These are phyloP conservation scores for Ilyonectria destructans DNA, from an alignment of 2,329 filamentous ascomycete genomes.

Conservation along the genomic window DNA sequence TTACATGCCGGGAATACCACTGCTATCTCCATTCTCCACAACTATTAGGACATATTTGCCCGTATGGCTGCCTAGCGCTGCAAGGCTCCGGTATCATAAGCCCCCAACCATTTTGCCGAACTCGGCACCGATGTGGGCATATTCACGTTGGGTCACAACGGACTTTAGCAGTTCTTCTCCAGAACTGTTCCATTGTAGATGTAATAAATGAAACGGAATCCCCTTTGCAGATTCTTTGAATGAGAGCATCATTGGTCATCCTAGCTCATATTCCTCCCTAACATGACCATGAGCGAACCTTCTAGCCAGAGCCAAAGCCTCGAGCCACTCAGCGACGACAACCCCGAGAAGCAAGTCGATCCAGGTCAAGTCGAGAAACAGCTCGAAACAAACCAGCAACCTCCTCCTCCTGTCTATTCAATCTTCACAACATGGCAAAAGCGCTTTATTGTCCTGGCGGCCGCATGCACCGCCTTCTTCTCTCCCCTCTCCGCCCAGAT, in stretches of 20 bases:
- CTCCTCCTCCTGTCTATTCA: constrained; percentile 52
- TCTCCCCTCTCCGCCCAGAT: constrained; percentile 66
- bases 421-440: constrained; percentile 60
- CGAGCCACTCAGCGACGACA: not conserved
- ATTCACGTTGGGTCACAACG: not conserved
- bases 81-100: not conserved
- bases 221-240: not conserved
- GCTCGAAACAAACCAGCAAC: constrained; percentile 9
- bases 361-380: constrained; percentile 36
- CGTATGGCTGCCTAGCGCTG: not conserved
- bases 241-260: not conserved
- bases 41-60: not conserved
- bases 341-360: not conserved
- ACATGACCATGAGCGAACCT: constrained; percentile 17
- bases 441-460: constrained; percentile 58
- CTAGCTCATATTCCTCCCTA: not conserved
- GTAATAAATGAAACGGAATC: not conserved
- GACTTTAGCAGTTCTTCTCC: constrained; percentile 3
- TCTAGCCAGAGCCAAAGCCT: not conserved
- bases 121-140: constrained; percentile 35
- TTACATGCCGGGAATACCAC: constrained; percentile 17
- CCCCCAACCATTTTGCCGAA: constrained; percentile 27
- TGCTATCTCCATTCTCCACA: constrained; percentile 29
- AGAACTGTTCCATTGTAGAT: constrained; percentile 3
- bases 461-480: constrained; percentile 60